Percentiles rank a stretch among this genome's conserved stretches.
Evolutionary conservation across 2,329 filamentous ascomycete species (phyloP).

Genomic region (Pyrenochaeta sp.): DNA sequence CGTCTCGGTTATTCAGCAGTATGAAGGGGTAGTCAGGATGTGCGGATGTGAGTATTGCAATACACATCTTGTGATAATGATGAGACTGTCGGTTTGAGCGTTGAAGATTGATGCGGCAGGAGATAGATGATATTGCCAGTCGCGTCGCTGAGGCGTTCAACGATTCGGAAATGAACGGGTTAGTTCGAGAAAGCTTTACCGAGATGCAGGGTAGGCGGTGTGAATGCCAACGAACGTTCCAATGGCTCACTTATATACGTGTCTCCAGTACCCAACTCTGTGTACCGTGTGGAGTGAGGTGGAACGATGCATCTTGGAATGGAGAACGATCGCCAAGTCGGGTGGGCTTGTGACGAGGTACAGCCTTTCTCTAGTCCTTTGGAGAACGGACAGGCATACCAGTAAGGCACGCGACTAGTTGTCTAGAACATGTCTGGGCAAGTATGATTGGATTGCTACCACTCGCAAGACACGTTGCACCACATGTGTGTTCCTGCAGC

Average conservation of each 20-base stretch:
- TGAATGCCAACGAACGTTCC: constrained; percentile 27
- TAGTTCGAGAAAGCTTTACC: constrained; percentile 8
- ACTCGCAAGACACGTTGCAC: constrained; percentile 5
- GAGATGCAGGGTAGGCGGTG: constrained; percentile 31
- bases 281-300: constrained; percentile 38
- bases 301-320: constrained; percentile 32
- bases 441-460: not conserved
- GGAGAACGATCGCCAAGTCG: constrained; percentile 9
- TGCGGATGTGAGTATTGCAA: constrained; percentile 58
- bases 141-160: constrained; percentile 9
- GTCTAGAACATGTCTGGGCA: not conserved
- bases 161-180: constrained; percentile 20
- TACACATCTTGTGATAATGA: constrained; percentile 51
- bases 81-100: not conserved
- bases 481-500: constrained; percentile 13
- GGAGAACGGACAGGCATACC: not conserved
- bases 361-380: not conserved
- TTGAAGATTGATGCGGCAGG: not conserved
- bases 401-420: no score
- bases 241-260: constrained; percentile 40
- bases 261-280: constrained; percentile 27
- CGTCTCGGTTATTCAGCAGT: constrained; percentile 61
- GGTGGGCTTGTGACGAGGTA: constrained; percentile 14
- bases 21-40: constrained; percentile 61
- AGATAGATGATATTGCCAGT: not conserved